phyloP scores from a whole-genome alignment of 2,329 filamentous ascomycete species.

The Microdochium paspali region DNA sequence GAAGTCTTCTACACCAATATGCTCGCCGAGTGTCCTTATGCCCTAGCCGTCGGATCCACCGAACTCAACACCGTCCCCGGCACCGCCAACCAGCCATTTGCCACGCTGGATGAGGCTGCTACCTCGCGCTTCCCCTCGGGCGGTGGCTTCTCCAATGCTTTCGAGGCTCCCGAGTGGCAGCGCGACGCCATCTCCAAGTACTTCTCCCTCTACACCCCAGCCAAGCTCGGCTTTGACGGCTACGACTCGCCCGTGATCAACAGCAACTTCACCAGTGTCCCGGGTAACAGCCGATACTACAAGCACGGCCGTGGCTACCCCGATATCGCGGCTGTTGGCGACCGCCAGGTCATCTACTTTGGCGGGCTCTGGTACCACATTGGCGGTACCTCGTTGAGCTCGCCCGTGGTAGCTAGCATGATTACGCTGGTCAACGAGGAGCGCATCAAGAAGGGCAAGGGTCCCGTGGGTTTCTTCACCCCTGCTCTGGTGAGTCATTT shows the following conservation, averaged over 20 bases:
- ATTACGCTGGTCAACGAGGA: constrained; percentile 55
- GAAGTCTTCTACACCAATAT: constrained; percentile 30
- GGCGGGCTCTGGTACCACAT: constrained; percentile 19
- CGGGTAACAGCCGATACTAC: constrained; percentile 17
- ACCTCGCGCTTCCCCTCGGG: constrained; percentile 9
- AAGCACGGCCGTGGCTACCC: constrained; percentile 26
- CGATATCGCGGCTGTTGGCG: constrained; percentile 32
- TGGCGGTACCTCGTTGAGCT: constrained; percentile 44
- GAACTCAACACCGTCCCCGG: not conserved
- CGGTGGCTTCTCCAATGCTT: constrained; percentile 25
- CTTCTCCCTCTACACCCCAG: constrained; percentile 9
- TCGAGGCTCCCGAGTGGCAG: constrained; percentile 18
- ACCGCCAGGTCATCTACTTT: constrained; percentile 15
- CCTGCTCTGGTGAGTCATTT: constrained; percentile 9
- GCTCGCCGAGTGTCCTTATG: constrained; percentile 35
- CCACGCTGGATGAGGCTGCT: constrained; percentile 1
- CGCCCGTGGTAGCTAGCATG: constrained; percentile 48
- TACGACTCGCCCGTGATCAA: constrained; percentile 11
- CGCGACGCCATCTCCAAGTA: constrained; percentile 12
- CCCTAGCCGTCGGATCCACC: constrained; percentile 28
- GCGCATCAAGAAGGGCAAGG: constrained; percentile 35
- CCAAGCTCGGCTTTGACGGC: constrained; percentile 9
- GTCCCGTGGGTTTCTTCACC: constrained; percentile 25
- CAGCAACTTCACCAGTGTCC: constrained; percentile 25
- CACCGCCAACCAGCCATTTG: not conserved